These are phyloP conservation scores for Diaporthe capsici DNA, from an alignment of 2,329 filamentous ascomycete species.

Conservation along the genomic window DNA sequence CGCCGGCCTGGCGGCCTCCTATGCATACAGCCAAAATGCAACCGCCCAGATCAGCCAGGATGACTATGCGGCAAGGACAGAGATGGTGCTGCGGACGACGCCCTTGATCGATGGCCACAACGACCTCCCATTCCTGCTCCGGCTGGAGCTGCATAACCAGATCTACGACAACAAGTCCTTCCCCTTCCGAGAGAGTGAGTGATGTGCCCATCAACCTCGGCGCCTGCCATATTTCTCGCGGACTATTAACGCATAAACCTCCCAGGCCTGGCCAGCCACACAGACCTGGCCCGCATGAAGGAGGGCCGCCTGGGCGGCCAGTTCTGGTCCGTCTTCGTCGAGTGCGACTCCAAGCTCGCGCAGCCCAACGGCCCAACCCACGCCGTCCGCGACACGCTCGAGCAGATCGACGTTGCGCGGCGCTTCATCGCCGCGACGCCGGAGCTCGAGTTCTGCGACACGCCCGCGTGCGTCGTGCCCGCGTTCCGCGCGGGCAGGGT, in stretches of 20 bases:
- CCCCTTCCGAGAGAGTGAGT: conserved; percentile 25
- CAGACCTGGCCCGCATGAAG: conserved; percentile 48
- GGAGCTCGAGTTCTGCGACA: conserved; percentile 16
- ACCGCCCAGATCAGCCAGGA: not conserved
- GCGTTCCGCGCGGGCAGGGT: conserved; percentile 19
- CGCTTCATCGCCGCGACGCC: conserved; percentile 15
- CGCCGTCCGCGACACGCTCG: conserved; percentile 29
- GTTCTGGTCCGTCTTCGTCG: conserved; percentile 47
- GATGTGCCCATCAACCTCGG: too few relatives aligned
- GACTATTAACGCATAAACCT: too few relatives aligned
- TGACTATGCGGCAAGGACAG: conserved; percentile 40
- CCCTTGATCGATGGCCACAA: conserved; percentile 51
- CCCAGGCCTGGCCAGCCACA: conserved; percentile 44
- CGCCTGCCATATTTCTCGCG: not conserved
- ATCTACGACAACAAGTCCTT: conserved; percentile 44
- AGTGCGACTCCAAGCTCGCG: conserved; percentile 16
- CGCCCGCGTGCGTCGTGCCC: not conserved
- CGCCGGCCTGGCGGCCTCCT: not conserved
- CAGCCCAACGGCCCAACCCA: conserved; percentile 14
- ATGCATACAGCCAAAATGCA: not conserved
- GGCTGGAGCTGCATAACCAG: conserved; percentile 49
- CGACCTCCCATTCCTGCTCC: conserved; percentile 50
- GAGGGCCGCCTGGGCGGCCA: conserved; percentile 50
- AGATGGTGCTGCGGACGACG: conserved; percentile 40
- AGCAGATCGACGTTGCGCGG: conserved; percentile 26